Percentiles rank a stretch among this genome's conserved stretches.
These are phyloP conservation scores for Lunularia cruciata DNA, from an alignment of 225 moss, liverwort and hornwort genomes.

Conservation along the genomic window DNA sequence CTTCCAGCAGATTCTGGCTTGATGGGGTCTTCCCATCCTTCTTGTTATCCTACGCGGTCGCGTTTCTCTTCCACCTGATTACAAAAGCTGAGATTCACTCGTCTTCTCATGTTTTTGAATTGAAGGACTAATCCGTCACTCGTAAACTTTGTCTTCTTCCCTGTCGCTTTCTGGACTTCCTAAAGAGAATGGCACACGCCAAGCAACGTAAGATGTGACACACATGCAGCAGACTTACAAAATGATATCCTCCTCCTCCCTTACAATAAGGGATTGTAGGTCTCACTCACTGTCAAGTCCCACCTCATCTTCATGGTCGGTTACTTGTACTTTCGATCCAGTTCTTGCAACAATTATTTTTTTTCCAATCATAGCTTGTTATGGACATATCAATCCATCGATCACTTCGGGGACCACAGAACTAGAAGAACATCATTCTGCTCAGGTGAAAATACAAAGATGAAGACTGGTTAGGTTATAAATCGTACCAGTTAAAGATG, in stretches of 20 bases:
- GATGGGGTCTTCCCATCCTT: too few relatives aligned
- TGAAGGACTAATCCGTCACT: too few relatives aligned
- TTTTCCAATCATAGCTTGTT: slow-evolving; percentile 4
- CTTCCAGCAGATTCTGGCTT: too few relatives aligned
- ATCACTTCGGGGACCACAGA: slow-evolving; percentile 12
- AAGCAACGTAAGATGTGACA: neutral
- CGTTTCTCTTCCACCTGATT: too few relatives aligned
- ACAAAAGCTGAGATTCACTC: too few relatives aligned
- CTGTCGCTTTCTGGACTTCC: neutral
- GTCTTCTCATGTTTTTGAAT: too few relatives aligned
- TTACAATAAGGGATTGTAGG: neutral
- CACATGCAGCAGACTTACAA: neutral
- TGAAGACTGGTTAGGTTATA: neutral
- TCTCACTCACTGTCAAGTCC: neutral
- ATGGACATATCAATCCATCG: slow-evolving; percentile 12
- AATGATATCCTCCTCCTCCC: neutral
- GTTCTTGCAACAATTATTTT: neutral
- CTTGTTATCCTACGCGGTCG: too few relatives aligned
- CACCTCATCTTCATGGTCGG: slow-evolving; percentile 7
- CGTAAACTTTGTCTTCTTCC: slow-evolving; percentile 3
- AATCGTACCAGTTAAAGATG: neutral
- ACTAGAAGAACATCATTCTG: slow-evolving; percentile 2
- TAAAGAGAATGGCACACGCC: neutral
- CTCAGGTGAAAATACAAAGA: neutral
- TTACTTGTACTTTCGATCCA: slow-evolving; percentile 2